Base-by-base conservation (phyloP, 306 rosid species). In the Ziziphus jujuba region DNA sequence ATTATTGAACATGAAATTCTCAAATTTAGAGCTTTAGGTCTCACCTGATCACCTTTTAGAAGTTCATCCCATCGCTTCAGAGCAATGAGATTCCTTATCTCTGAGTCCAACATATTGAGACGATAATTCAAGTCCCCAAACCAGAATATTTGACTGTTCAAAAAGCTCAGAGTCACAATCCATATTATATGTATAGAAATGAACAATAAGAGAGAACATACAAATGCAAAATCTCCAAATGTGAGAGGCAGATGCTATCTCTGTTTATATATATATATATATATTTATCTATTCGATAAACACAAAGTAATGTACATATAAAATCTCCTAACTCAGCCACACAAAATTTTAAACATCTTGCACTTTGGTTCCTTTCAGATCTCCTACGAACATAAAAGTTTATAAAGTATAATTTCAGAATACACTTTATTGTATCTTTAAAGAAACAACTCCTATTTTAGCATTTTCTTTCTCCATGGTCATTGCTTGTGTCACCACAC, bases 121-220 rank as follows among this genome's bases (percentile, higher is more conserved):
- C 99, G 99, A 70, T 90, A 93, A 71, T 93, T 93, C 84, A 93
- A 85, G 72, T 93, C 97, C 50, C 99, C 97, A 25, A 93, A 87
- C 99, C 97, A 93, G 87, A 93, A 88, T 59, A 93, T 84, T 78
- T 93, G 91, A 59, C 99, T 90, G 96, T 58, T 71, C 13, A 61
- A 71, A 22, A 63, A 75, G 71, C 60, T 81, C 58, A 28, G 45
- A 59, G 60, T 76, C 44, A 81, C 50, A 67, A 57, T 70, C 67
- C 61, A 63, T 34, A 16, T 61, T 67, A 45, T 14, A 17, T 14
- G 71, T 19, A 50, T 51, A 22, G n/a, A 61, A 49, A 59, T 21
- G 63, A 67, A 71, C 38, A 56, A 67, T 19, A 22, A 40, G 44
- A 40, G 44, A 43, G 70, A 65, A 21, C 6, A 57, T 53, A 43